Evolutionary conservation across 257 asterid species (phyloP).

Genomic region (Primulina huaijiensis): DNA sequence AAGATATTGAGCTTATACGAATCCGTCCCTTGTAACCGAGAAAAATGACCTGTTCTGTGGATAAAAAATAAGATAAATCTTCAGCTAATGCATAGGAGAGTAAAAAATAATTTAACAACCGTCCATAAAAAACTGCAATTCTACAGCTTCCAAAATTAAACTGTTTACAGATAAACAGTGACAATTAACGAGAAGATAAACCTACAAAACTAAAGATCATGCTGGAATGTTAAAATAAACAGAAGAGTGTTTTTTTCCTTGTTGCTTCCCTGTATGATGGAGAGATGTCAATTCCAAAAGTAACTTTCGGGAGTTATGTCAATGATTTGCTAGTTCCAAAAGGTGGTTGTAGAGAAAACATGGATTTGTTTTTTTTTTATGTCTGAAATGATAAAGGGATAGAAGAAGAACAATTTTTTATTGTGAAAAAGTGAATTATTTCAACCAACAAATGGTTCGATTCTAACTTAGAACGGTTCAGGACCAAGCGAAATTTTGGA

Average conservation of each 20-base stretch:
- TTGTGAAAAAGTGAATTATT: no score
- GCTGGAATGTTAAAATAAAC: background rate
- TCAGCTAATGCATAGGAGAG: slow-evolving; percentile 13
- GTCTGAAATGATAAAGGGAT: background rate
- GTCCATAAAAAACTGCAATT: background rate
- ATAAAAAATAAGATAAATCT: slow-evolving; percentile 21
- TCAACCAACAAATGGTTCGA: background rate
- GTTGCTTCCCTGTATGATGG: background rate
- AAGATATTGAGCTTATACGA: slow-evolving; percentile 32
- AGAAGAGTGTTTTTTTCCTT: background rate
- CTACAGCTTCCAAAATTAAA: background rate
- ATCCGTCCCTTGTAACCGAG: slow-evolving; percentile 39
- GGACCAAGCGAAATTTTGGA: no score
- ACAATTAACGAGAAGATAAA: background rate
- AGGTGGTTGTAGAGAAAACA: background rate
- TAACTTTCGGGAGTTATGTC: background rate
- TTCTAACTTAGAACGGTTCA: no score
- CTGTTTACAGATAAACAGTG: background rate
- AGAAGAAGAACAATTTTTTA: background rate
- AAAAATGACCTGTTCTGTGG: slow-evolving; percentile 46
- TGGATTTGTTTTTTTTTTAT: no score
- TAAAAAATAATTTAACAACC: slow-evolving; percentile 1
- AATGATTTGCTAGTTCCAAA: background rate
- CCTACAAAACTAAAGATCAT: background rate
- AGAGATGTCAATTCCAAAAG: background rate